These are phyloP conservation scores for Aureobasidium sp. DNA, from an alignment of 2,329 filamentous ascomycete genomes.

Conservation along the genomic window DNA sequence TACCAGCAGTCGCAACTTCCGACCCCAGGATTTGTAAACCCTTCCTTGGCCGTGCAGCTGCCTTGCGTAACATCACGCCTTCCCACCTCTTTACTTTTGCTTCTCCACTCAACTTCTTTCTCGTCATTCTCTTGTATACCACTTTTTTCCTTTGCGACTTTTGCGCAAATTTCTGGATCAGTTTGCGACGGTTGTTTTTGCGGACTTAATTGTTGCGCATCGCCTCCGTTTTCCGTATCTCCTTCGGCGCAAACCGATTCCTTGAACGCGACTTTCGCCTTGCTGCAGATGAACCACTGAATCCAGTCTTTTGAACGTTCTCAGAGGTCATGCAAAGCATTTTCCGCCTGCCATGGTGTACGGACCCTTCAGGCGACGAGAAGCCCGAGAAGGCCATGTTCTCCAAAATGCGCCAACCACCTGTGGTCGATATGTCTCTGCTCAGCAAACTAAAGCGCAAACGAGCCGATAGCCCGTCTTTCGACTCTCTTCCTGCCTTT, in stretches of 20 bases:
- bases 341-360: slow-evolving; percentile 45
- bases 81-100: not conserved
- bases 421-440: slow-evolving; percentile 41
- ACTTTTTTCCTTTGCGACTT: not conserved
- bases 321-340: slow-evolving; percentile 40
- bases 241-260: slow-evolving; percentile 5
- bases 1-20: not conserved
- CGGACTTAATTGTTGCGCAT: slow-evolving; percentile 13
- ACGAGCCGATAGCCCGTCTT: slow-evolving; percentile 44
- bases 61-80: slow-evolving; percentile 15
- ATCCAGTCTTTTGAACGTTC: not conserved
- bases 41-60: not conserved
- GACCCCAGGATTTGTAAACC: slow-evolving; percentile 2
- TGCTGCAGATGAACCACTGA: slow-evolving; percentile 1
- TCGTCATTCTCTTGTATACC: slow-evolving; percentile 8
- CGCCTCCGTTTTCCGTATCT: not conserved
- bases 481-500: slow-evolving; percentile 22
- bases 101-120: not conserved
- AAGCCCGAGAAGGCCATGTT: slow-evolving; percentile 37
- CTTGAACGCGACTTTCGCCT: not conserved
- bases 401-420: slow-evolving; percentile 37
- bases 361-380: slow-evolving; percentile 34
- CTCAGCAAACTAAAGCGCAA: slow-evolving; percentile 54
- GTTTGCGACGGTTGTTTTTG: slow-evolving; percentile 3
- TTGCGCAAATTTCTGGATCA: not conserved